phyloP scores from a whole-genome alignment of 495 filamentous ascomycete genomes.

The Aspergillus funiculosus region DNA sequence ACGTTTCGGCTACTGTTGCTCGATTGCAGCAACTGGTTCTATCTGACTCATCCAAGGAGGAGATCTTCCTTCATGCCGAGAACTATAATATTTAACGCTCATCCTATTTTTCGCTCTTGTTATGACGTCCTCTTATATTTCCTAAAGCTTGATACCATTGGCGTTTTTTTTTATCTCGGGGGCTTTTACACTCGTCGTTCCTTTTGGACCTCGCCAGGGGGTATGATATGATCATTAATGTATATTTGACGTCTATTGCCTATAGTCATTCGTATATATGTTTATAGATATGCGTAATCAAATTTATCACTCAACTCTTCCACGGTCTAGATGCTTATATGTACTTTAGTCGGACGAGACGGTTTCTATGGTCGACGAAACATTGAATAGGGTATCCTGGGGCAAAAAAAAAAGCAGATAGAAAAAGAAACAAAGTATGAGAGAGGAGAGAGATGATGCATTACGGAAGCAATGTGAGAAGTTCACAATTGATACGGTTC shows the following conservation, averaged over 20 bases:
- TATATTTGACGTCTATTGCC: not conserved
- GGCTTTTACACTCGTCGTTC: not conserved
- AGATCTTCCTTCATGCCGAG: slow-evolving; percentile 92
- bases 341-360: no score
- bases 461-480: slow-evolving; percentile 6
- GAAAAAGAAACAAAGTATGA: slow-evolving; percentile 14
- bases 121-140: slow-evolving; percentile 2
- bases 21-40: slow-evolving; percentile 76
- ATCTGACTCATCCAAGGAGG: slow-evolving; percentile 68
- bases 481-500: slow-evolving; percentile 21
- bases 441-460: slow-evolving; percentile 7
- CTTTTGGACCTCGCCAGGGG: not conserved
- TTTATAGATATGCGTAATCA: no score
- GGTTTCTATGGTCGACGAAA: not conserved
- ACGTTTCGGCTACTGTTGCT: slow-evolving; percentile 79
- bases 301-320: no score
- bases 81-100: slow-evolving; percentile 71
- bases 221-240: slow-evolving; percentile 2
- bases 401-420: slow-evolving; percentile 7
- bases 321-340: no score
- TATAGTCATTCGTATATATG: not conserved
- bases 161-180: slow-evolving; percentile 4
- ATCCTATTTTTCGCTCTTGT: slow-evolving; percentile 3
- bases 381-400: slow-evolving; percentile 14
- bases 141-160: slow-evolving; percentile 11